A percentile compares a stretch with the other conserved stretches of the same genome.
Conservation (phyloP, 2,329 filamentous ascomycete genomes). For the Sclerotinia nivalis region DNA sequence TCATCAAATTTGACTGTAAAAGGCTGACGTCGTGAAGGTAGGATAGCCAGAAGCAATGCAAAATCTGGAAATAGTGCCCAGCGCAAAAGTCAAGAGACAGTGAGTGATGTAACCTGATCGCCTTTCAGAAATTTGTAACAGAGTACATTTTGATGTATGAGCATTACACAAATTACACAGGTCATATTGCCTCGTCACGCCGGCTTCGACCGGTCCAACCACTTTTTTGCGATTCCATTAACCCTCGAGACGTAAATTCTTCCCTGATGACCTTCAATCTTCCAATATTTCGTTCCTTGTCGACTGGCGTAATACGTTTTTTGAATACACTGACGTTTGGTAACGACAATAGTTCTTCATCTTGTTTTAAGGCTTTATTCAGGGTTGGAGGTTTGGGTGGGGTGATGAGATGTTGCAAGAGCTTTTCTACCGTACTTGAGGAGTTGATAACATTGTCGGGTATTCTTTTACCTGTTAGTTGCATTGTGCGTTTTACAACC, state of each 20-base stretch:
- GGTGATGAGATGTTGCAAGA: slow-evolving; percentile 56
- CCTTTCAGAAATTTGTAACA: background rate
- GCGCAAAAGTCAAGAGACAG: background rate
- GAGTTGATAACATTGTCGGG: slow-evolving; percentile 67
- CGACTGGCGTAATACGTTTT: slow-evolving; percentile 66
- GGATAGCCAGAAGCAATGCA: background rate
- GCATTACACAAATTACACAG: slow-evolving; percentile 13
- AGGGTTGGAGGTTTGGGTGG: slow-evolving; percentile 63
- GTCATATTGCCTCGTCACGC: background rate
- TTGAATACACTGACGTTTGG: slow-evolving; percentile 70
- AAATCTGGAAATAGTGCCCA: background rate
- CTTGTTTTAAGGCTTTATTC: slow-evolving; percentile 54
- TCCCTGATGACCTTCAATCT: slow-evolving; percentile 78
- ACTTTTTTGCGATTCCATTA: slow-evolving; percentile 48
- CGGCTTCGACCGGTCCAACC: background rate
- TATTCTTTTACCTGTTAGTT: slow-evolving; percentile 76
- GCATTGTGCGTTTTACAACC: slow-evolving; percentile 78
- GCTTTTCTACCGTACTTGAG: slow-evolving; percentile 53
- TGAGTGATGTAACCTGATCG: background rate
- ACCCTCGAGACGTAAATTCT: slow-evolving; percentile 62
- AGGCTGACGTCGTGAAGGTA: background rate
- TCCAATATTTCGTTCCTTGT: slow-evolving; percentile 71
- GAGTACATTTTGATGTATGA: slow-evolving; percentile 1
- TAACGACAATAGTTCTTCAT: slow-evolving; percentile 52
- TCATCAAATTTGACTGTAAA: background rate